Conservation (phyloP, 768 basidiomycete species). For the Tricholoma hemisulphureum region DNA sequence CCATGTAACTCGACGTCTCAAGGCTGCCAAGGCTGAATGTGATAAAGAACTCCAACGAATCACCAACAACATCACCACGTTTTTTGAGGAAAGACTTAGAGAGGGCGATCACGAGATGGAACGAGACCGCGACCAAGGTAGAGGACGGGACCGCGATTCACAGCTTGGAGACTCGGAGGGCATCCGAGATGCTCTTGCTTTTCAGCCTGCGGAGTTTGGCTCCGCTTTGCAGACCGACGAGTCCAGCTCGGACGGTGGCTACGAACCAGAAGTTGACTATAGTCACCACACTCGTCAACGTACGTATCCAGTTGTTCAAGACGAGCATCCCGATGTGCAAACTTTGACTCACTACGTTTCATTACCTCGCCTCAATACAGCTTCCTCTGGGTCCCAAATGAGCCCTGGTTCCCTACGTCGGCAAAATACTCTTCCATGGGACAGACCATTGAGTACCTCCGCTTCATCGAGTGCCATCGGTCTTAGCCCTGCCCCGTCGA, state of each 20-base stretch:
- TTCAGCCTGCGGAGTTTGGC: constrained; percentile 56
- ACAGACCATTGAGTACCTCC: constrained; percentile 54
- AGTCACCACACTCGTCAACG: constrained; percentile 71
- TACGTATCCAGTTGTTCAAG: constrained; percentile 61
- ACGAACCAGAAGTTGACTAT: constrained; percentile 73
- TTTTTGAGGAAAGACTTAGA: constrained; percentile 88
- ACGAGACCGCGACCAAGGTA: constrained; percentile 49
- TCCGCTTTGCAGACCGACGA: constrained; percentile 64
- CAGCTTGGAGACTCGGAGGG: constrained; percentile 54
- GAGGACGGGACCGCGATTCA: constrained; percentile 53
- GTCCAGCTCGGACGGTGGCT: constrained; percentile 78
- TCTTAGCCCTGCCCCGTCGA: constrained; percentile 61
- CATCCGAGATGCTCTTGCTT: constrained; percentile 60
- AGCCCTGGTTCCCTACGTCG: constrained; percentile 71
- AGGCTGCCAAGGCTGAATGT: constrained; percentile 92
- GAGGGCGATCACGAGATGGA: constrained; percentile 73
- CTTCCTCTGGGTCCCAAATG: constrained; percentile 61
- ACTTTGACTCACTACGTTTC: constrained; percentile 55
- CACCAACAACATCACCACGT: constrained; percentile 89
- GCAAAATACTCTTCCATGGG: constrained; percentile 65
- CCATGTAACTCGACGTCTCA: constrained; percentile 90
- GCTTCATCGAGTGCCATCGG: constrained; percentile 54
- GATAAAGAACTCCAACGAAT: constrained; percentile 95
- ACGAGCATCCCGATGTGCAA: constrained; percentile 30
- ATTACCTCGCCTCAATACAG: constrained; percentile 57